These are phyloP conservation scores for Picocystis sp. DNA, from an alignment of 163 green algal genomes.

Conservation along the genomic window DNA sequence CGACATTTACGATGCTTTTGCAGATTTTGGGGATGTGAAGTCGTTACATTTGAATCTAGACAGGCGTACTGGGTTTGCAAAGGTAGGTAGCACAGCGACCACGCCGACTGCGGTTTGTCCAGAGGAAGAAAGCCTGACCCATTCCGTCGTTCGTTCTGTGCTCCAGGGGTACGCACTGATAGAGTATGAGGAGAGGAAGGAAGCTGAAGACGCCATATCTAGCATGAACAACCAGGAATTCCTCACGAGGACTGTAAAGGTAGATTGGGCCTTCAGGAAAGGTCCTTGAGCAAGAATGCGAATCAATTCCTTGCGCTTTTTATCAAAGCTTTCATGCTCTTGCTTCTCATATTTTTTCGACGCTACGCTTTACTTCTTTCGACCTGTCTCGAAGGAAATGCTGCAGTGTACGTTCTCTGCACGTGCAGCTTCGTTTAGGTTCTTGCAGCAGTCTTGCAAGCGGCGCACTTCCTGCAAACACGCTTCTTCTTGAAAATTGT, in stretches of 20 bases:
- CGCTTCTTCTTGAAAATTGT: no score
- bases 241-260: conserved; percentile 43
- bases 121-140: neutral
- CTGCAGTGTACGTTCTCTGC: no score
- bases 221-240: conserved; percentile 59
- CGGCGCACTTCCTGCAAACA: no score
- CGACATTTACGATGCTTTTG: conserved; percentile 75
- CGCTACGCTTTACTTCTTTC: no score
- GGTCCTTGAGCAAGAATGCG: conserved; percentile 2
- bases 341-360: no score
- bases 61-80: conserved; percentile 73
- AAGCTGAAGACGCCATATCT: conserved; percentile 65
- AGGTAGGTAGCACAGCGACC: conserved; percentile 8
- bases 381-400: no score
- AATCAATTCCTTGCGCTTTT: no score
- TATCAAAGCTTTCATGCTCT: no score
- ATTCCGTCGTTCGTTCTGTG: neutral
- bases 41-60: conserved; percentile 93
- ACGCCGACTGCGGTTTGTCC: neutral
- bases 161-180: conserved; percentile 77
- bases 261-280: conserved; percentile 51
- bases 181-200: conserved; percentile 63
- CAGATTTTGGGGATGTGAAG: conserved; percentile 78
- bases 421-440: no score
- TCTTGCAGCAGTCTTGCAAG: no score